Evolutionary conservation across 208 protist genomes (phyloP).

Genomic region (Acanthamoeba healyi): DNA sequence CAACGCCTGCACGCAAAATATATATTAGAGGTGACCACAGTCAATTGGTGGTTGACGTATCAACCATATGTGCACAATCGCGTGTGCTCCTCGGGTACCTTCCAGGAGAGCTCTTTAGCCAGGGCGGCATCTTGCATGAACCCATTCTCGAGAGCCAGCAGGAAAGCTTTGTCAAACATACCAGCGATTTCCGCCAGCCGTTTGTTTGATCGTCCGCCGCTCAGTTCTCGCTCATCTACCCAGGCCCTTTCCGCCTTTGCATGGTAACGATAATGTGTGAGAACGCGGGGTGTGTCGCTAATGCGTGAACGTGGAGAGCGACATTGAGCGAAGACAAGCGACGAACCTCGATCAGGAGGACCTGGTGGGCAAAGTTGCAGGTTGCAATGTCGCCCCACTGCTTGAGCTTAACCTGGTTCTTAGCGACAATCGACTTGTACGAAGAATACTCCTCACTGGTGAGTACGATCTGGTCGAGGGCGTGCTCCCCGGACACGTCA

Average conservation of each 20-base stretch:
- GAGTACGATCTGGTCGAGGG: too few species aligned
- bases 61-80: too few species aligned
- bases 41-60: too few species aligned
- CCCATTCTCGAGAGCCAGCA: constrained; percentile 31
- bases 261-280: neutral
- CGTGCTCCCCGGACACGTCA: neutral
- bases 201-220: neutral
- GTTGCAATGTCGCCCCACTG: constrained; percentile 30
- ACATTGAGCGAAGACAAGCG: too few species aligned
- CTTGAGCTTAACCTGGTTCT: constrained; percentile 64
- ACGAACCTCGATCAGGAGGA: constrained; percentile 40
- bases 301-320: too few species aligned
- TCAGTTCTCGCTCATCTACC: neutral
- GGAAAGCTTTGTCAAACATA: constrained; percentile 26
- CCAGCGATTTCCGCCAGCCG: neutral
- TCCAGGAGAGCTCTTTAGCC: constrained; percentile 60
- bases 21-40: too few species aligned
- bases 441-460: constrained; percentile 3
- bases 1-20: neutral
- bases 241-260: neutral
- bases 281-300: too few species aligned
- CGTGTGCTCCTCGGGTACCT: too few species aligned
- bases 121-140: constrained; percentile 61
- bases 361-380: constrained; percentile 44
- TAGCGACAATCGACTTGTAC: neutral